phyloP scores from a whole-genome alignment of 1,284 basidiomycete genomes.

The Meripilus lineatus region DNA sequence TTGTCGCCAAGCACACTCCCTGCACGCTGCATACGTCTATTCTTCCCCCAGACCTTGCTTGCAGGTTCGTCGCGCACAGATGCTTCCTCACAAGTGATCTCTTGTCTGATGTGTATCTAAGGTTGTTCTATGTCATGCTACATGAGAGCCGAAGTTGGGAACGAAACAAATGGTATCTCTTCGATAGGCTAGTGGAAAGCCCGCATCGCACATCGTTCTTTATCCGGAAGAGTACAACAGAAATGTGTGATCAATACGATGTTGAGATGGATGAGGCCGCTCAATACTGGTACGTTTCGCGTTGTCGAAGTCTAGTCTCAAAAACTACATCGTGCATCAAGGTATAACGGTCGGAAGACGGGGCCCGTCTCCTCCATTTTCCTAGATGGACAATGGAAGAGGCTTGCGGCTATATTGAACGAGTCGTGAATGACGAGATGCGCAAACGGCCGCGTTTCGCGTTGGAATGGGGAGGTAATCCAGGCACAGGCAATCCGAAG shows the following conservation, averaged over 20 bases:
- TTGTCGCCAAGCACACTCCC: slow-evolving; percentile 68
- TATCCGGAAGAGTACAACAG: slow-evolving; percentile 36
- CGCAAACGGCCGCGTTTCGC: slow-evolving; percentile 55
- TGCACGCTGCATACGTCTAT: slow-evolving; percentile 71
- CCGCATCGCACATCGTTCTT: slow-evolving; percentile 83
- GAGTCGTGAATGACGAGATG: slow-evolving; percentile 73
- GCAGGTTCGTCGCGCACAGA: slow-evolving; percentile 24
- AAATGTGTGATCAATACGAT: slow-evolving; percentile 31
- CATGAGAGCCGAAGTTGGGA: slow-evolving; percentile 61
- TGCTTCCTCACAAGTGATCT: neutral
- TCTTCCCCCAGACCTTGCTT: slow-evolving; percentile 69
- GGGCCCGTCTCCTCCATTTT: slow-evolving; percentile 58
- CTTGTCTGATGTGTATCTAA: slow-evolving; percentile 11
- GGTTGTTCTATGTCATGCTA: slow-evolving; percentile 66
- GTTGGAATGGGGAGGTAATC: slow-evolving; percentile 68
- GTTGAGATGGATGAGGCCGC: slow-evolving; percentile 60
- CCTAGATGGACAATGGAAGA: slow-evolving; percentile 73
- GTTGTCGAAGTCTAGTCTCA: neutral
- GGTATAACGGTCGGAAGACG: slow-evolving; percentile 75
- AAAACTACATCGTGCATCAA: slow-evolving; percentile 25
- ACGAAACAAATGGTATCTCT: slow-evolving; percentile 80
- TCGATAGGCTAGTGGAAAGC: slow-evolving; percentile 76
- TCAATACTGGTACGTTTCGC: slow-evolving; percentile 51
- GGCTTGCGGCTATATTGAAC: slow-evolving; percentile 74
- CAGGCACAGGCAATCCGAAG: slow-evolving; percentile 9